Base-by-base conservation (phyloP, 805 yeast genomes). In the Ogataea wickerhamii region DNA sequence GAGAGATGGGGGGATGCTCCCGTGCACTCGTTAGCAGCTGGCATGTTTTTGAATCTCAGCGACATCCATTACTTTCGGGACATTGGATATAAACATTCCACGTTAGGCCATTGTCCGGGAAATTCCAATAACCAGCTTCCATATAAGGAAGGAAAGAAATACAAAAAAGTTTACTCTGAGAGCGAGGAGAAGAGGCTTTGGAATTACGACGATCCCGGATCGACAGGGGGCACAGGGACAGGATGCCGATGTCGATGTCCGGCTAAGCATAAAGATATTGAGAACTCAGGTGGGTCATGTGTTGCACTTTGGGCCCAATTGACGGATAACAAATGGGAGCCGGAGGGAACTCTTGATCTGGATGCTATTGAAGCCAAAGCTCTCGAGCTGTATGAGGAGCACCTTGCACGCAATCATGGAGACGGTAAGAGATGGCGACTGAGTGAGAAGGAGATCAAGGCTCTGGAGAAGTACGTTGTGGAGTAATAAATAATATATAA, bases 1-100 rank as follows among this genome's bases (percentile, higher is more conserved):
- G 96, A 93, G 59, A 67, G 98, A 53, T 91, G 98, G 98, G 98
- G 98, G 2, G 98, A 91, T 68, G 96, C 97, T 0, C 96, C 97
- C 0, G 80, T 91, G 4, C 97, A 88, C 58, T 82, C 96, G 0
- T 61, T 93, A 17, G 98, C 94, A 0, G 76, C 84, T 4, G 91
- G 87, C 0, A 70, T 93, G 73, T 68, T 84, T 51, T 64, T 89
- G 28, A 71, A 82, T 41, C 60, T 80, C 2, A 66, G 74, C 2
- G 86, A 89, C 40, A 66, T 91, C 7, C 97, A 91, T 62, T 91
- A 88, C 62, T 91, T 91, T 64, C 67, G 96, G 45, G 97, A 91
- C 55, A 81, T 91, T 47, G 98, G 98, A 0, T 91, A 89, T 61
- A 70, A 76, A 40, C 97, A 91, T 57, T 74, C 91, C 1, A 75